Evolutionary conservation across 2,329 filamentous ascomycete species (phyloP), one percentile per base, ranked within the genome.

Genomic region (Chrysoporthe cubensis): DNA sequence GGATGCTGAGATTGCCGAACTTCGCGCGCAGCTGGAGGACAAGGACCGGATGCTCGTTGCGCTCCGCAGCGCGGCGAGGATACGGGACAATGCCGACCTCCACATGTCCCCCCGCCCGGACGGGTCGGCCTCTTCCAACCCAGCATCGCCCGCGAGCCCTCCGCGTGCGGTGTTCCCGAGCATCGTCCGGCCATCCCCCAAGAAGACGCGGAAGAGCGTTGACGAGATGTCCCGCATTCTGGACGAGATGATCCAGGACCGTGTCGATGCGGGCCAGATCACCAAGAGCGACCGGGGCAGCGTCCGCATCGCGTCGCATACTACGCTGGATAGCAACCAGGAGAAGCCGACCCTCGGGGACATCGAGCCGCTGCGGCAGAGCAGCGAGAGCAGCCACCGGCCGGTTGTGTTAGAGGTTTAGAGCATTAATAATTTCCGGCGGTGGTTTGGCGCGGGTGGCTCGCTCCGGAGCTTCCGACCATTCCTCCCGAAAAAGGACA

Each of bases 161-260:
- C 75, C 75, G 18, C 61, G 54, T 1, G 42, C 66, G 32, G 34
- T 60, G 52, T 65, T 60, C 40, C 72, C 74, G 62, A 71, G 71
- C 63, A 72, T 71, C 34, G 71, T 73, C 13, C 72, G 71, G 11
- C 74, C 78, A n/a, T 71, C 70, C 21, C 68, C 64, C 18, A 74
- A 71, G 62, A 73, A 74, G 13, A 85, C 86, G 62, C 83, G 83
- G 14, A 88, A 86, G 81, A 93, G 91, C 72, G 91, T 96, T 44
- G 94, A 97, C 73, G 94, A 97, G 79, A 94, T 97, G 89, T 97
- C 92, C 72, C 88, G 90, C 74, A 94, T 97, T 82, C 86, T 97
- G 37, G 95, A 98, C 74, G 93, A 97, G 80, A 97, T 98, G 95
- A 96, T 97, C 69, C 91, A 94, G 75, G 92, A 95, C 75, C 89